Conservation (phyloP, 140 eudicot genomes). For the Anethum foeniculum region DNA sequence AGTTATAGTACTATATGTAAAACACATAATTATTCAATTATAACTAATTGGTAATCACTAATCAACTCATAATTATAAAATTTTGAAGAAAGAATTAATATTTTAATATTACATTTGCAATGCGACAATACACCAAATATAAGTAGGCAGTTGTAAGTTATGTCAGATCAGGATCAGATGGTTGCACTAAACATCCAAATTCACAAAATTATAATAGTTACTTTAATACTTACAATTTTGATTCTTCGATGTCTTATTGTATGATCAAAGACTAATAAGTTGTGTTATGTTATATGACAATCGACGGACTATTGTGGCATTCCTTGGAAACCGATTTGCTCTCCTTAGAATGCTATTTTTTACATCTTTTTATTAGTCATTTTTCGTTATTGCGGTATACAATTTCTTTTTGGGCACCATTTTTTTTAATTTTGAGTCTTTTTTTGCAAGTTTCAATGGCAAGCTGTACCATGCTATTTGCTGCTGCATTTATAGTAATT, state of each 20-base stretch:
- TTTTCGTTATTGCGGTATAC: not conserved
- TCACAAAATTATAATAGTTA: not conserved
- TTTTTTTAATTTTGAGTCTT: not conserved
- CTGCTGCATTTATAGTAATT: too few relatives aligned
- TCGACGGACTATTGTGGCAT: not conserved
- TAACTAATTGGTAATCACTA: too few relatives aligned
- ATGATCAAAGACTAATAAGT: not conserved
- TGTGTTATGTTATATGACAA: not conserved
- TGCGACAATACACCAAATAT: conserved; percentile 74
- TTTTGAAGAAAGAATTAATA: too few relatives aligned
- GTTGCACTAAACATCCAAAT: not conserved
- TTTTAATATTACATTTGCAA: conserved; percentile 81
- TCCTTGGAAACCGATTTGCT: not conserved
- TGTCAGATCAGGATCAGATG: conserved; percentile 3
- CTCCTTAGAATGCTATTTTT: not conserved
- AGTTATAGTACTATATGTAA: too few relatives aligned
- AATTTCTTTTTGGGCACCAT: too few relatives aligned
- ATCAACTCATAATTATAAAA: too few relatives aligned
- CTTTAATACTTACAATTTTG: not conserved
- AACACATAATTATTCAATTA: too few relatives aligned
- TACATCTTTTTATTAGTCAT: not conserved
- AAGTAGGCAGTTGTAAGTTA: conserved; percentile 26
- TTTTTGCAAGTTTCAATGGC: not conserved
- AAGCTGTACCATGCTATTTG: not conserved
- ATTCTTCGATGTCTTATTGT: not conserved